Conservation (phyloP, 176 grass and related monocot genomes). For the Typha latifolia region DNA sequence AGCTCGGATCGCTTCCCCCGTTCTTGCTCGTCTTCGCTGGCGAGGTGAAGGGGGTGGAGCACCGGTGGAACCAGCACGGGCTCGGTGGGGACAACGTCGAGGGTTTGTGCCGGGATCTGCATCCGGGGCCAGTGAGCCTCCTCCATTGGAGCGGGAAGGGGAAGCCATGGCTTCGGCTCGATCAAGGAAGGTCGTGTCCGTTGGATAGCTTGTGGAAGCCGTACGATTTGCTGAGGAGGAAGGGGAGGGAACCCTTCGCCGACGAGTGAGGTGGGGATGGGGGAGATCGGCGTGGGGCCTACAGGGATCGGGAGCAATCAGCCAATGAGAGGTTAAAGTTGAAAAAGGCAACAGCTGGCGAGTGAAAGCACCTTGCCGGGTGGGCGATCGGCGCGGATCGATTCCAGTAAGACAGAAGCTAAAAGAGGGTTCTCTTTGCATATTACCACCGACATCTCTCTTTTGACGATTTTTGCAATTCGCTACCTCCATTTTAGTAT, state of each 20-base stretch:
- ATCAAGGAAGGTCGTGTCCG: constrained; percentile 64
- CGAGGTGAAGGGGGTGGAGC: constrained; percentile 84
- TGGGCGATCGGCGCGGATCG: background rate
- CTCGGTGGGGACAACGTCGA: constrained; percentile 91
- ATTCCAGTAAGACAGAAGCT: background rate
- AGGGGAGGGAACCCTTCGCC: constrained; percentile 24
- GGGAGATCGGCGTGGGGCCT: background rate
- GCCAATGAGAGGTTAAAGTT: background rate
- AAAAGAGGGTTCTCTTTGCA: too few relatives aligned
- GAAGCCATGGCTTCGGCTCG: constrained; percentile 89
- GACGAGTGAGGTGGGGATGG: constrained; percentile 11
- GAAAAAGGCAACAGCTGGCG: constrained; percentile 17
- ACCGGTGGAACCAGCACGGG: constrained; percentile 97
- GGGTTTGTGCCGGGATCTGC: constrained; percentile 75
- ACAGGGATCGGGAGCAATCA: background rate
- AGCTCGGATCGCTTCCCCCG: constrained; percentile 78
- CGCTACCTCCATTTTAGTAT: background rate
- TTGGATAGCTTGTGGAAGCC: constrained; percentile 85
- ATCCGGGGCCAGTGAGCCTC: constrained; percentile 81
- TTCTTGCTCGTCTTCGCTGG: constrained; percentile 90
- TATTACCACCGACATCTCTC: background rate
- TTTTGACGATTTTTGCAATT: background rate
- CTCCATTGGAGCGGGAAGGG: constrained; percentile 99
- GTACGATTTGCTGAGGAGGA: constrained; percentile 69
- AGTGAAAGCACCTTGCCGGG: background rate